phyloP scores from a whole-genome alignment of 176 grass and related monocot genomes.

The Aegilops tauschii region DNA sequence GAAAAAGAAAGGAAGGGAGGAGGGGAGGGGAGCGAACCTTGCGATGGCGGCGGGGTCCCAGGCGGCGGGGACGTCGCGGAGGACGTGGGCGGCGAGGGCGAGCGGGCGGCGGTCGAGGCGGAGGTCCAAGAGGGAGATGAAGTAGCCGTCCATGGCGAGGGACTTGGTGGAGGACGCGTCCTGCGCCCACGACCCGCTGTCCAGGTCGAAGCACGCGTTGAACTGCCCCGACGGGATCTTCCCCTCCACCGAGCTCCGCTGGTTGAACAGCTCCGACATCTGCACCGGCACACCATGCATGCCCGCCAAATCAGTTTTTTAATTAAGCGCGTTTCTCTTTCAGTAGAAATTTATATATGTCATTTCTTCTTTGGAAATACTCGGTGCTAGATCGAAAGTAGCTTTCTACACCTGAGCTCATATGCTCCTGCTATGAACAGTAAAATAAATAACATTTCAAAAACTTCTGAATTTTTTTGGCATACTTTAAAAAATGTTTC shows the following conservation, averaged over 20 bases:
- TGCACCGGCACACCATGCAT: not conserved
- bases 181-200: conserved; percentile 67
- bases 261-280: conserved; percentile 98
- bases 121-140: conserved; percentile 91
- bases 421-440: too few relatives aligned
- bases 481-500: too few relatives aligned
- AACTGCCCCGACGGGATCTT: conserved; percentile 90
- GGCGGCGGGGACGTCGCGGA: conserved; percentile 46
- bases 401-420: too few relatives aligned
- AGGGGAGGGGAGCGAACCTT: conserved; percentile 30
- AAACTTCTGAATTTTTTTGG: too few relatives aligned
- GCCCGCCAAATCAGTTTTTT: too few relatives aligned
- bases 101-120: conserved; percentile 52
- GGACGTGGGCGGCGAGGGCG: conserved; percentile 44
- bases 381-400: too few relatives aligned
- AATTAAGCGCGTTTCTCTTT: too few relatives aligned
- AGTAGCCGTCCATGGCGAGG: conserved; percentile 90
- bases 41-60: conserved; percentile 77
- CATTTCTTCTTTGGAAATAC: too few relatives aligned
- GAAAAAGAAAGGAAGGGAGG: too few relatives aligned
- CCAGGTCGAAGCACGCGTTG: conserved; percentile 72
- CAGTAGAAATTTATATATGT: too few relatives aligned
- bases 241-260: conserved; percentile 56
- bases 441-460: too few relatives aligned
- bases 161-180: conserved; percentile 65